Conservation (phyloP, 2,329 filamentous ascomycete species). For the Berkeleyomyces rouxiae region DNA sequence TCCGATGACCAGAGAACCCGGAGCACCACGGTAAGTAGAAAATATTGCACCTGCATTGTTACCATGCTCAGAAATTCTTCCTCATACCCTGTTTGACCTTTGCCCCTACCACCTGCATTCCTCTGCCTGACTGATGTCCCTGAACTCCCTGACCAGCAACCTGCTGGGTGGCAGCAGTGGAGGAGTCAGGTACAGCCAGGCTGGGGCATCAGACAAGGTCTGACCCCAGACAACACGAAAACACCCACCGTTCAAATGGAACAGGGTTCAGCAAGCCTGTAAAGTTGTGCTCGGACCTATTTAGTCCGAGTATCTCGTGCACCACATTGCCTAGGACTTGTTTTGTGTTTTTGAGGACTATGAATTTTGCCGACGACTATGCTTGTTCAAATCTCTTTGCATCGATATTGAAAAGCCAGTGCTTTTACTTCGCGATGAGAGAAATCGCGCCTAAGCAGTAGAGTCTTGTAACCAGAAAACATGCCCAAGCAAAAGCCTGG, state of each 20-base stretch:
- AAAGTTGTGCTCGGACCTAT: not conserved
- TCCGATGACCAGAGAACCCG: slow-evolving; percentile 9
- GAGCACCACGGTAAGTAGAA: slow-evolving; percentile 25
- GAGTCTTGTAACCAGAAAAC: not conserved
- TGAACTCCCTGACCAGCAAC: not conserved
- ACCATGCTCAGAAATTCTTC: not conserved
- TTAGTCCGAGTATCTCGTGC: not conserved
- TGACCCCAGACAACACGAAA: slow-evolving; percentile 4
- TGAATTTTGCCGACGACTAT: not conserved
- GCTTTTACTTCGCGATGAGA: not conserved
- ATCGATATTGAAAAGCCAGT: not conserved
- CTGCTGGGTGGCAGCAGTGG: not conserved
- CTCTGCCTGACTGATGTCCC: not conserved
- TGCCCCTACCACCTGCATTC: slow-evolving; percentile 7
- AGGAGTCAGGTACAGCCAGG: not conserved
- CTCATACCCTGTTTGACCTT: slow-evolving; percentile 12
- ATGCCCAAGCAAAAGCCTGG: not conserved
- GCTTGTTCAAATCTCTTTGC: not conserved
- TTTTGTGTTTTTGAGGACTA: not conserved
- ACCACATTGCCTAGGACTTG: not conserved
- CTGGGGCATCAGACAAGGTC: slow-evolving; percentile 2
- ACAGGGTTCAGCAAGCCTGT: not conserved
- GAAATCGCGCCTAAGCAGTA: not conserved
- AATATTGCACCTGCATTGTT: slow-evolving; percentile 1
- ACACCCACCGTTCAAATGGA: not conserved